Evolutionary conservation across 1,284 basidiomycete species (phyloP).

Genomic region (Sporisorium scitamineum): DNA sequence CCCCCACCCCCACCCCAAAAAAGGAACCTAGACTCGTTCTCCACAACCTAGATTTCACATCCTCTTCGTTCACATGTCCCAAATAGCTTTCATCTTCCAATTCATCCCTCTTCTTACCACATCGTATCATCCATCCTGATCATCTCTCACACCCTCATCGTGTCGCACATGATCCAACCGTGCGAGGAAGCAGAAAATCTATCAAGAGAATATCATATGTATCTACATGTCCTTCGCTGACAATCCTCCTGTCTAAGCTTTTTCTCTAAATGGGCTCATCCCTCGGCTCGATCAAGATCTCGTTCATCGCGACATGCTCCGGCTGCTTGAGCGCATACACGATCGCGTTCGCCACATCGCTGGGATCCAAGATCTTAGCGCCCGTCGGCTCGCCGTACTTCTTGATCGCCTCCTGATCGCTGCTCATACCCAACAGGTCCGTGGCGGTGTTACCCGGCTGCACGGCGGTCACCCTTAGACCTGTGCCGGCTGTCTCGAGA

Average conservation of each 20-base stretch:
- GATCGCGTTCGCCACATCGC: slow-evolving; percentile 64
- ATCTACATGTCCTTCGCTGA: not conserved
- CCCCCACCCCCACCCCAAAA: no score
- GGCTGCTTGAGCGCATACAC: slow-evolving; percentile 65
- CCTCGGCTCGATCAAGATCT: slow-evolving; percentile 58
- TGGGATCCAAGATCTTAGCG: slow-evolving; percentile 63
- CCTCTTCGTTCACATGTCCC: no score
- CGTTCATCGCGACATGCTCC: slow-evolving; percentile 65
- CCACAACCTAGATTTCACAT: no score
- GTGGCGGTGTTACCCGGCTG: slow-evolving; percentile 67
- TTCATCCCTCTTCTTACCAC: no score
- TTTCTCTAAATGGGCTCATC: slow-evolving; percentile 54
- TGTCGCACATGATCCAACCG: no score
- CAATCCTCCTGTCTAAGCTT: not conserved
- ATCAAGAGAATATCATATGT: no score
- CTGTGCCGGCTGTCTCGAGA: slow-evolving; percentile 63
- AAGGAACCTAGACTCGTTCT: no score
- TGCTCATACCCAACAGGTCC: slow-evolving; percentile 66
- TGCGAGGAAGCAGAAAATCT: no score
- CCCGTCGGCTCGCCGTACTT: slow-evolving; percentile 66
- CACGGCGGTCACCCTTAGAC: slow-evolving; percentile 61
- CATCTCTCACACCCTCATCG: not conserved
- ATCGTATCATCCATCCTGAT: no score
- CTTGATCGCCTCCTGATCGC: slow-evolving; percentile 63
- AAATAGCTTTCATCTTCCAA: no score